A percentile compares a stretch with the other conserved stretches of the same genome.
Evolutionary conservation across 148 eudicot genomes (phyloP).

Genomic region (Linanthus parryae): DNA sequence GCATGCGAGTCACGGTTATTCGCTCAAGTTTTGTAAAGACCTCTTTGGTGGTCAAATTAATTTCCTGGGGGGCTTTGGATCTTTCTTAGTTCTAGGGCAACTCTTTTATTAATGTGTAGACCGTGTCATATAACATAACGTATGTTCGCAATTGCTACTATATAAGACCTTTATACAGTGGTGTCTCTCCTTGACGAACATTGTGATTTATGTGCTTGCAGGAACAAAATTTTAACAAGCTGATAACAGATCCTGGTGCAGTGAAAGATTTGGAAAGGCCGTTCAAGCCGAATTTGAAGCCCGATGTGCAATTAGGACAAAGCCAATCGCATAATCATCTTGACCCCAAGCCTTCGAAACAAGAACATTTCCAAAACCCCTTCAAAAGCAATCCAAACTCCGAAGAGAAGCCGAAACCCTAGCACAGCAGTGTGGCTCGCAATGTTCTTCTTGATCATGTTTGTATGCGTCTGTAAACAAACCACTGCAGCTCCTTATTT

Average conservation of each 20-base stretch:
- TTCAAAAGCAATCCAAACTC: slow-evolving; percentile 27
- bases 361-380: slow-evolving; percentile 27
- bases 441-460: too few relatives aligned
- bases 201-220: slow-evolving; percentile 18
- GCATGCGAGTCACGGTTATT: too few relatives aligned
- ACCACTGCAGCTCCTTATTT: too few relatives aligned
- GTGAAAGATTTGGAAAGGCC: slow-evolving; percentile 88
- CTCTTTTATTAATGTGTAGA: neutral
- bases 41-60: neutral
- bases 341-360: slow-evolving; percentile 31
- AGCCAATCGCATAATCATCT: slow-evolving; percentile 24
- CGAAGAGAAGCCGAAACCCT: slow-evolving; percentile 28
- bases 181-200: neutral
- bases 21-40: neutral
- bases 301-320: slow-evolving; percentile 44
- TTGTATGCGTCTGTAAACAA: too few relatives aligned
- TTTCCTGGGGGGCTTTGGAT: neutral
- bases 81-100: neutral
- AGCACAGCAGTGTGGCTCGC: too few relatives aligned
- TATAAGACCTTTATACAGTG: neutral
- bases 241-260: slow-evolving; percentile 64
- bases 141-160: neutral
- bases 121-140: neutral
- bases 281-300: slow-evolving; percentile 40
- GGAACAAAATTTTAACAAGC: slow-evolving; percentile 72